phyloP scores from a whole-genome alignment of 202 grass and related monocot genomes.

The Miscanthus sacchariflorus region DNA sequence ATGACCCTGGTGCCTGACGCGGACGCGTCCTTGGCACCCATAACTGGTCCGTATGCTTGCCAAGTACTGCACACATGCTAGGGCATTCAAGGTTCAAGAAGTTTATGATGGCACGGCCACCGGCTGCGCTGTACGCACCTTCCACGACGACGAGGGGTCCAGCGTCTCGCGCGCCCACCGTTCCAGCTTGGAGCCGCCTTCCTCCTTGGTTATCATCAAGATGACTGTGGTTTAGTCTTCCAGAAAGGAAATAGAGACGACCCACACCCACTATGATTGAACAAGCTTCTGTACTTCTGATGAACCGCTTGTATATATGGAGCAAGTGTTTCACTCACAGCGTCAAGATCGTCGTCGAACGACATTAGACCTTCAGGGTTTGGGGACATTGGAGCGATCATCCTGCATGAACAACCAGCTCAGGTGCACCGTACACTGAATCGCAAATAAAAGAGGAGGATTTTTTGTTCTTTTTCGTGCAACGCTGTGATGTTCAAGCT shows the following conservation, averaged over 20 bases:
- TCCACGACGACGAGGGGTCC: slow-evolving; percentile 60
- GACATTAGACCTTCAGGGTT: slow-evolving; percentile 76
- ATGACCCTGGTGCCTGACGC: not conserved
- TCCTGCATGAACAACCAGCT: slow-evolving; percentile 42
- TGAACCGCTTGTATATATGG: not conserved
- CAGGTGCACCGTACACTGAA: not conserved
- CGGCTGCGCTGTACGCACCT: slow-evolving; percentile 47
- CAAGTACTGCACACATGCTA: slow-evolving; percentile 33
- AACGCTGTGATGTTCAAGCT: too few relatives aligned
- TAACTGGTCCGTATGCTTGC: slow-evolving; percentile 37
- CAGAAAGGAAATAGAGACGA: not conserved
- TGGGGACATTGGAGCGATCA: slow-evolving; percentile 40
- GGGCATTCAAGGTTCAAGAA: slow-evolving; percentile 19
- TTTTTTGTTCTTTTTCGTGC: too few relatives aligned
- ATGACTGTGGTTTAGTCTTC: not conserved
- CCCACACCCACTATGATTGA: not conserved
- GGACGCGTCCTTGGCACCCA: not conserved
- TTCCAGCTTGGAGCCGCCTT: too few relatives aligned
- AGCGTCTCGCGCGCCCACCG: too few relatives aligned
- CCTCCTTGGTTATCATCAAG: too few relatives aligned
- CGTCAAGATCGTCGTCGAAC: slow-evolving; percentile 43
- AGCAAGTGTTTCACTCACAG: slow-evolving; percentile 52
- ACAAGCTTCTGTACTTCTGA: not conserved
- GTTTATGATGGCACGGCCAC: slow-evolving; percentile 7
- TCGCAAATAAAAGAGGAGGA: not conserved